Evolutionary conservation across 2,329 filamentous ascomycete genomes (phyloP).

Genomic region (Aotearoamyces nothofagi): DNA sequence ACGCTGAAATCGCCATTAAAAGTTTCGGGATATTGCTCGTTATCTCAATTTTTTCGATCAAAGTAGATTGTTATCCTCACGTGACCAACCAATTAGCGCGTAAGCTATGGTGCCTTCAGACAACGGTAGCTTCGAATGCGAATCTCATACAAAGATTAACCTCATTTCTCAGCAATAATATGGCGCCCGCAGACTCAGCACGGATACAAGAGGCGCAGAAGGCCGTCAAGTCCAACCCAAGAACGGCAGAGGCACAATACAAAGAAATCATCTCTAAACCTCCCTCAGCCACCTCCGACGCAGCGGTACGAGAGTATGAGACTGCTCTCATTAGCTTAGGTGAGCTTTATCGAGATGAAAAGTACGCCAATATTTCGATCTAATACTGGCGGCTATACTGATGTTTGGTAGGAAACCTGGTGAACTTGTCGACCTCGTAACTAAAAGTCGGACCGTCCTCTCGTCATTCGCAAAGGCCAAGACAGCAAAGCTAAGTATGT

Average conservation of each 20-base stretch:
- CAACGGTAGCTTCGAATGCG: slow-evolving; percentile 5
- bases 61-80: slow-evolving; percentile 1
- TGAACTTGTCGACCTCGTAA: slow-evolving; percentile 80
- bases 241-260: slow-evolving; percentile 76
- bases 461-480: slow-evolving; percentile 98
- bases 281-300: slow-evolving; percentile 68
- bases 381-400: no score
- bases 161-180: slow-evolving; percentile 17
- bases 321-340: slow-evolving; percentile 75
- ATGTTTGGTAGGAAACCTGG: slow-evolving; percentile 48
- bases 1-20: slow-evolving; percentile 2
- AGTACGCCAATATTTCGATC: no score
- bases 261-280: slow-evolving; percentile 79
- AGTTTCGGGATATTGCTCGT: no score
- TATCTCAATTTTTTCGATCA: no score
- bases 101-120: slow-evolving; percentile 3
- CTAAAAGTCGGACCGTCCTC: slow-evolving; percentile 76
- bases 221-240: slow-evolving; percentile 63
- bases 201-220: slow-evolving; percentile 81
- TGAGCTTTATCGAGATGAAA: slow-evolving; percentile 82
- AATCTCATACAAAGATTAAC: neutral
- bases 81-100: slow-evolving; percentile 1
- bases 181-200: slow-evolving; percentile 43
- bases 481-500: slow-evolving; percentile 88
- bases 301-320: slow-evolving; percentile 84